These are phyloP conservation scores for Colletotrichum brevisporum DNA, from an alignment of 2,329 filamentous ascomycete species.

Conservation along the genomic window DNA sequence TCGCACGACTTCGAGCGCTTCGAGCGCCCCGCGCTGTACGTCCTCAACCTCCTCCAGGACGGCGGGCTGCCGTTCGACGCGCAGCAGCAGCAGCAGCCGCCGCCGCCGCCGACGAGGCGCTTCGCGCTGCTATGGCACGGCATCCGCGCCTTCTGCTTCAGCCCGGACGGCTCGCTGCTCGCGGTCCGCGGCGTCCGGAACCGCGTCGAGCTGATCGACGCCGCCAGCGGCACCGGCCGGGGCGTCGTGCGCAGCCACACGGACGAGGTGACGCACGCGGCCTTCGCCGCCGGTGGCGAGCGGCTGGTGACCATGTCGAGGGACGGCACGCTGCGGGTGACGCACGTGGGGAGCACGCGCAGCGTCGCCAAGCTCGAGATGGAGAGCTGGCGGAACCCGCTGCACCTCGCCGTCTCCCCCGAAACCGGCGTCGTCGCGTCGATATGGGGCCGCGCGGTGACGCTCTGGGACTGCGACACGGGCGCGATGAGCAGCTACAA, in stretches of 20 bases:
- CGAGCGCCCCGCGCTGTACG: slow-evolving; percentile 18
- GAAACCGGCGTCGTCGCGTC: slow-evolving; percentile 7
- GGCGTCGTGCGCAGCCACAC: slow-evolving; percentile 38
- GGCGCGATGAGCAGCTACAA: slow-evolving; percentile 34
- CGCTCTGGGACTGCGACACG: slow-evolving; percentile 33
- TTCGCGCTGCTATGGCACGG: slow-evolving; percentile 31
- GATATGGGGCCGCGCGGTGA: slow-evolving; percentile 36
- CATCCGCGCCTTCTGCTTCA: slow-evolving; percentile 32
- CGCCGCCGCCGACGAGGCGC: neutral
- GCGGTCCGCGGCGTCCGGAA: slow-evolving; percentile 30
- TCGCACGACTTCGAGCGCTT: slow-evolving; percentile 35
- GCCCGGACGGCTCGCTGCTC: slow-evolving; percentile 18
- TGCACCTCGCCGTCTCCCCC: slow-evolving; percentile 29
- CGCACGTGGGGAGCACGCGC: slow-evolving; percentile 20
- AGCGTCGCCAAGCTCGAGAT: slow-evolving; percentile 38
- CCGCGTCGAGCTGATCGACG: slow-evolving; percentile 32
- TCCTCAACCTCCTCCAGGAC: slow-evolving; percentile 5
- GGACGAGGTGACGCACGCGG: slow-evolving; percentile 38
- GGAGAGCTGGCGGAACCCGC: slow-evolving; percentile 34
- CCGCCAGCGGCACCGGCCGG: slow-evolving; percentile 15
- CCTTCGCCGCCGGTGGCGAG: slow-evolving; percentile 31
- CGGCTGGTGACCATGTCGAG: slow-evolving; percentile 29
- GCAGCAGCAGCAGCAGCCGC: too few species aligned
- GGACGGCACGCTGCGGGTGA: slow-evolving; percentile 36
- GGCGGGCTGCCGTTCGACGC: too few species aligned